Evolutionary conservation across 805 yeast species (phyloP).

Genomic region (Starmerella apis): DNA sequence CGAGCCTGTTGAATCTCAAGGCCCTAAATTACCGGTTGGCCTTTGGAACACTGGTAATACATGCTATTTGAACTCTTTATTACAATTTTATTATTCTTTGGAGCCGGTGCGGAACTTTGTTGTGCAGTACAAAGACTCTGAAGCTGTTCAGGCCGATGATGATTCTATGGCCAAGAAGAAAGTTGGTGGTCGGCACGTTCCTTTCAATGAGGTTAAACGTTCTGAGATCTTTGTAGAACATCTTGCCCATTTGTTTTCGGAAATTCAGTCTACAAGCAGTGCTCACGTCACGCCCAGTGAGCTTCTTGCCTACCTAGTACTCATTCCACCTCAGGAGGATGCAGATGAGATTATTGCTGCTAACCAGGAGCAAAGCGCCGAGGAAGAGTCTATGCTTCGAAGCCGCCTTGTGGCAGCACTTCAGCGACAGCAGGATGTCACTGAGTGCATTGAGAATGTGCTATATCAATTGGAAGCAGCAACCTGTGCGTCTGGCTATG

Average conservation of each 20-base stretch:
- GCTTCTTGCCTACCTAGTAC: conserved; percentile 80
- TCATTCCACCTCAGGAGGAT: conserved; percentile 36
- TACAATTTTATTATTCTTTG: conserved; percentile 82
- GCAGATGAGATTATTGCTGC: conserved; percentile 21
- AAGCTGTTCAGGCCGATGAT: neutral
- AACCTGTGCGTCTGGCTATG: conserved; percentile 38
- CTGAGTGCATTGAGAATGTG: conserved; percentile 93
- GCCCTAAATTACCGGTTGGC: conserved; percentile 62
- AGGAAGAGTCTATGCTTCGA: conserved; percentile 8
- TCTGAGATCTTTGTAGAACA: conserved; percentile 73
- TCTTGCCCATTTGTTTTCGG: conserved; percentile 55
- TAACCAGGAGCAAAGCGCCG: neutral
- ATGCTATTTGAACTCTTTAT: conserved; percentile 79
- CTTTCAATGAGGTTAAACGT: conserved; percentile 65
- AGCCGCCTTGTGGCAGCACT: conserved; percentile 19
- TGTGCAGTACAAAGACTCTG: conserved; percentile 39
- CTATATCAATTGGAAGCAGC: conserved; percentile 74
- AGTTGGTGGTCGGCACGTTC: conserved; percentile 78
- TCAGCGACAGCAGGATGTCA: conserved; percentile 83
- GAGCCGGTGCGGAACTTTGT: conserved; percentile 66
- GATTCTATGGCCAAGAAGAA: conserved; percentile 38
- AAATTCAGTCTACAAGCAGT: conserved; percentile 51
- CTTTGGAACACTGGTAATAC: conserved; percentile 92
- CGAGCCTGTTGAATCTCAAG: neutral
- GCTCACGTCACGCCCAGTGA: conserved; percentile 70